Base-by-base conservation (phyloP, 1,139 yeast genomes). In the Debaryomyces udenii region DNA sequence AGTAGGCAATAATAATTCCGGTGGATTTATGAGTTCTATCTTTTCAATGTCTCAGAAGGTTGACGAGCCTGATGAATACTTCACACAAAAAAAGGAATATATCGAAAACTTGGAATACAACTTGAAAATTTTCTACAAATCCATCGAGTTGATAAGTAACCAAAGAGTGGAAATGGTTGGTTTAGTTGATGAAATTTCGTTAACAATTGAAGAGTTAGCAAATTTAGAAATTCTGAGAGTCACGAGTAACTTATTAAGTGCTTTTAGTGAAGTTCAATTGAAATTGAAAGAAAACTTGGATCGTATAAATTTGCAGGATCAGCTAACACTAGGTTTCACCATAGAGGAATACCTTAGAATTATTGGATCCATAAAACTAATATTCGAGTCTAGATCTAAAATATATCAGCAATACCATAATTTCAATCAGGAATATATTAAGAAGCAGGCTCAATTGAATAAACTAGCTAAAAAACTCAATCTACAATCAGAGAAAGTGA, bases 291-390 rank as follows among this genome's bases (percentile, higher is more conserved):
- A 88, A 41, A 73, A 89, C 40, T 70, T 89, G 43, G 91, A 85
- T 49, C 78, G 97, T 43, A 81, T 86, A 46, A 85, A 91, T 47
- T 62, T 87, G 58, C 96, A 90, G 60, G 98, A 93, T 53, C 81
- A 90, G 53, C 66, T 93, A 47, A 89, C 96, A 0, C 67, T 93
- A 39, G 96, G 96, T 1, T 79, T 87, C 30, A 88, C 96, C 1
- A 70, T 93, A 29, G 97, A 91, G 56, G 98, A 91, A 57, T 91
- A 93, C 59, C 70, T 84, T 40, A 76, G 98, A 37, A 70, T 86
- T 14, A 80, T 93, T 28, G 83, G 86, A 3, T 87, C 96, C 18
- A 79, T 90, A 31, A 80, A 86, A 51, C 76, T 81, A 34, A 81
- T 87, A 1, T 83, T 93, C 51, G 81, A 83, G 34, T 90, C 89